These are phyloP conservation scores for Sclerotiophoma versabilis DNA, from an alignment of 2,329 filamentous ascomycete genomes.

Conservation along the genomic window DNA sequence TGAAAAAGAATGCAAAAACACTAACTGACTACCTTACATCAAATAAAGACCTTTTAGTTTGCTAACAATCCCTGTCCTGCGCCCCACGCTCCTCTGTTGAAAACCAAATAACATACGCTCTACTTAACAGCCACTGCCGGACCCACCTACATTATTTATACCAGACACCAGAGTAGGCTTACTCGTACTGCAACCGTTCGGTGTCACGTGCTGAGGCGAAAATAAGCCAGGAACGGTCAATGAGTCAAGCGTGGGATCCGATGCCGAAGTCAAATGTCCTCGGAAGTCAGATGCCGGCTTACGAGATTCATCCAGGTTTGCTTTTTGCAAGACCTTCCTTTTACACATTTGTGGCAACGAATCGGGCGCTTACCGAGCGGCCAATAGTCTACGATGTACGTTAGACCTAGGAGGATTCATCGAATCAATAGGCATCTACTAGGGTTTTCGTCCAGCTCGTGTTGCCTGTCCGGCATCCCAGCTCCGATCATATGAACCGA, in stretches of 20 bases:
- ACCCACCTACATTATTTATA: too few relatives aligned
- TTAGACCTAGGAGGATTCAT: conserved; percentile 5
- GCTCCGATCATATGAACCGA: conserved; percentile 9
- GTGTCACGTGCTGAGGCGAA: not conserved
- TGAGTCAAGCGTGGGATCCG: not conserved
- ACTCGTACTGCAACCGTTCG: not conserved
- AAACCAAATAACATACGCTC: too few relatives aligned
- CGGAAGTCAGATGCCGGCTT: not conserved
- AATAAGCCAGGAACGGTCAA: not conserved
- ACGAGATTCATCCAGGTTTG: not conserved
- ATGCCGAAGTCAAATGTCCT: not conserved
- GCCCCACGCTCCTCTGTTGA: too few relatives aligned
- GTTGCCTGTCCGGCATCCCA: conserved; percentile 10
- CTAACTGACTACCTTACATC: too few relatives aligned
- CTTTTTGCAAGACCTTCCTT: not conserved
- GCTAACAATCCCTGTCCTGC: too few relatives aligned
- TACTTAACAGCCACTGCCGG: too few relatives aligned
- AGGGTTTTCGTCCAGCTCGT: not conserved
- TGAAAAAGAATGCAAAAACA: too few relatives aligned
- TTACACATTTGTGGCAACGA: not conserved
- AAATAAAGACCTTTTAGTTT: too few relatives aligned
- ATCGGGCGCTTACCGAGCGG: conserved; percentile 8
- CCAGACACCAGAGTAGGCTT: too few relatives aligned
- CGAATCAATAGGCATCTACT: conserved; percentile 12
- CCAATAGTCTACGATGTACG: not conserved